Evolutionary conservation across 1,139 yeast genomes (phyloP).

Genomic region (Lodderomyces margitis): DNA sequence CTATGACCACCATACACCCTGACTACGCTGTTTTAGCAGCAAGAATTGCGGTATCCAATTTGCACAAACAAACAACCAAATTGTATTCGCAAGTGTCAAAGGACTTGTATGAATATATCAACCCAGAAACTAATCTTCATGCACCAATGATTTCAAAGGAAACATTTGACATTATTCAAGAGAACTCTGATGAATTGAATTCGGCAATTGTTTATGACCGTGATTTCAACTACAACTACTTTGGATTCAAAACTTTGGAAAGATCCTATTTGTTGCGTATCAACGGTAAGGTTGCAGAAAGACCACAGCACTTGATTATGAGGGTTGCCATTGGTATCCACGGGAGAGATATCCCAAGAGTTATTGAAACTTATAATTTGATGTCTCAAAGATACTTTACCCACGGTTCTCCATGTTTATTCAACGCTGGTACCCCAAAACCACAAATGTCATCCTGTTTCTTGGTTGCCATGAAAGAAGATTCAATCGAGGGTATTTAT

Average conservation of each 20-base stretch:
- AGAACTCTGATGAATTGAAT: conserved; percentile 68
- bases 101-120: conserved; percentile 63
- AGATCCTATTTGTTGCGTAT: conserved; percentile 75
- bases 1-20: conserved; percentile 95
- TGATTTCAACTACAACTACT: conserved; percentile 78
- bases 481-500: conserved; percentile 86
- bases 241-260: conserved; percentile 85
- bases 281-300: conserved; percentile 75
- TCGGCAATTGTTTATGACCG: conserved; percentile 81
- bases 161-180: conserved; percentile 59
- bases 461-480: conserved; percentile 85
- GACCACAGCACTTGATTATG: conserved; percentile 89
- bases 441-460: conserved; percentile 91
- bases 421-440: conserved; percentile 86
- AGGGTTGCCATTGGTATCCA: conserved; percentile 89
- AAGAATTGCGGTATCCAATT: conserved; percentile 85
- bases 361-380: conserved; percentile 74
- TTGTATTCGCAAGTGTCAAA: conserved; percentile 78
- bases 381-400: conserved; percentile 85
- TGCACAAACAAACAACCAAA: conserved; percentile 92
- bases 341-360: conserved; percentile 67
- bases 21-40: conserved; percentile 95
- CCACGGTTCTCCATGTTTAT: conserved; percentile 87
- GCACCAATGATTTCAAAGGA: conserved; percentile 83
- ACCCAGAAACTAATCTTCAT: conserved; percentile 68